phyloP scores from a whole-genome alignment of 371 early-diverging fungal species.

The Mortierella sp. region DNA sequence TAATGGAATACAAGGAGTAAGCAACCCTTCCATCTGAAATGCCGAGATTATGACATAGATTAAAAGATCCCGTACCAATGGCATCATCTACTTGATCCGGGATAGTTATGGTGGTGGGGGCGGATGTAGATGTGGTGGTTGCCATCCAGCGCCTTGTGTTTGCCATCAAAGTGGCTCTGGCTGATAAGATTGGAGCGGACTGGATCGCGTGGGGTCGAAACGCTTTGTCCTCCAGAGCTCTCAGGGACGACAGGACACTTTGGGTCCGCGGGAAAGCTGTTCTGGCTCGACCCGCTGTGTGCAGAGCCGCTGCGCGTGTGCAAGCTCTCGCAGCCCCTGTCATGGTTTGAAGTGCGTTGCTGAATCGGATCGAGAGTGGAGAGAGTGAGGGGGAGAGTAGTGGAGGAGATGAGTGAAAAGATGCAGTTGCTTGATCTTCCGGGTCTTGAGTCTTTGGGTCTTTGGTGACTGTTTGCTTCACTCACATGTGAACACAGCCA shows the following conservation, averaged over 20 bases:
- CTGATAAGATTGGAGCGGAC: conserved; percentile 19
- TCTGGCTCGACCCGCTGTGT: not conserved
- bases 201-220: conserved; percentile 14
- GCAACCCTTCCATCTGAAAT: too few relatives aligned
- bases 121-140: too few relatives aligned
- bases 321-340: conserved; percentile 33
- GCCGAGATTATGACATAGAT: too few relatives aligned
- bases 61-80: too few relatives aligned
- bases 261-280: not conserved
- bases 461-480: not conserved
- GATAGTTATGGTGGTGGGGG: too few relatives aligned
- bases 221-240: not conserved
- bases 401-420: too few relatives aligned
- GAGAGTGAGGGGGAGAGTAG: not conserved
- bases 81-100: too few relatives aligned
- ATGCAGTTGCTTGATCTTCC: too few relatives aligned
- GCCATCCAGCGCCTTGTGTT: conserved; percentile 7
- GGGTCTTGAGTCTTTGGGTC: too few relatives aligned
- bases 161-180: not conserved
- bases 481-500: too few relatives aligned
- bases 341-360: conserved; percentile 11
- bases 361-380: conserved; percentile 3
- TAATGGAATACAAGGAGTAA: not conserved
- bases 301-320: conserved; percentile 19
- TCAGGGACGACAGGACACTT: not conserved